A percentile compares a stretch with the other conserved stretches of the same genome.
Conservation (phyloP, 768 basidiomycete genomes). For the Pleurotus giganteus region DNA sequence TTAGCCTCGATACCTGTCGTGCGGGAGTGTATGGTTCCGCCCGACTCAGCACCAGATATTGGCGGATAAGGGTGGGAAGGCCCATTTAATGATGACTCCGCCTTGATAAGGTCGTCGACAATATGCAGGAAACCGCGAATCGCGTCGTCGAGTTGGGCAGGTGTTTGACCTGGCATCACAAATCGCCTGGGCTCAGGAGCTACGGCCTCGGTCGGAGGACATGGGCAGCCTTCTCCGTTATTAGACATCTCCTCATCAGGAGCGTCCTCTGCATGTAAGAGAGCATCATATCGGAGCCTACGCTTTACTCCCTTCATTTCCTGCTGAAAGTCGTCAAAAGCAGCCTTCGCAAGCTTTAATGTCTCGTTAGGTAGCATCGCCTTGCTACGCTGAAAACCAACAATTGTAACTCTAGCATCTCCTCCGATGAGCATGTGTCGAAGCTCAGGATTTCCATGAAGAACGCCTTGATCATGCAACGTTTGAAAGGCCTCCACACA, state of each 20-base stretch:
- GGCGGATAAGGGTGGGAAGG: background rate
- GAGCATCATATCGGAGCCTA: slow-evolving; percentile 42
- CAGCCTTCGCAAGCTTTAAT: slow-evolving; percentile 35
- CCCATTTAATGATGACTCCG: background rate
- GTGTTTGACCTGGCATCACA: slow-evolving; percentile 19
- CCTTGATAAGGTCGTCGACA: slow-evolving; percentile 5
- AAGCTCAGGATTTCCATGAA: slow-evolving; percentile 46
- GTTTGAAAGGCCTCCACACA: slow-evolving; percentile 49
- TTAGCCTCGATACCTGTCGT: background rate
- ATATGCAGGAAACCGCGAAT: slow-evolving; percentile 13
- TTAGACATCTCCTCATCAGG: background rate
- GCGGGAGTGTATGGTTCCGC: background rate
- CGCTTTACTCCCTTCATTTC: slow-evolving; percentile 59
- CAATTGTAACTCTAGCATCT: slow-evolving; percentile 50
- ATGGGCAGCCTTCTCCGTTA: background rate
- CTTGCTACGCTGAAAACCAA: slow-evolving; percentile 49
- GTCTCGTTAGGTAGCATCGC: slow-evolving; percentile 21
- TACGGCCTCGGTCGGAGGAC: background rate
- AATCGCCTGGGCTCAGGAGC: slow-evolving; percentile 13
- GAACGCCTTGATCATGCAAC: slow-evolving; percentile 45
- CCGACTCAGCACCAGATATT: background rate
- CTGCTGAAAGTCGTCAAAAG: slow-evolving; percentile 37
- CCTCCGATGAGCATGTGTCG: slow-evolving; percentile 55
- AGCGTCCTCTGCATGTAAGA: slow-evolving; percentile 9
- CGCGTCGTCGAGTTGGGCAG: slow-evolving; percentile 13